Percentiles rank a stretch among this genome's conserved stretches.
These are phyloP conservation scores for Papiliotrema terrestris DNA, from an alignment of 1,284 basidiomycete genomes.

Conservation along the genomic window DNA sequence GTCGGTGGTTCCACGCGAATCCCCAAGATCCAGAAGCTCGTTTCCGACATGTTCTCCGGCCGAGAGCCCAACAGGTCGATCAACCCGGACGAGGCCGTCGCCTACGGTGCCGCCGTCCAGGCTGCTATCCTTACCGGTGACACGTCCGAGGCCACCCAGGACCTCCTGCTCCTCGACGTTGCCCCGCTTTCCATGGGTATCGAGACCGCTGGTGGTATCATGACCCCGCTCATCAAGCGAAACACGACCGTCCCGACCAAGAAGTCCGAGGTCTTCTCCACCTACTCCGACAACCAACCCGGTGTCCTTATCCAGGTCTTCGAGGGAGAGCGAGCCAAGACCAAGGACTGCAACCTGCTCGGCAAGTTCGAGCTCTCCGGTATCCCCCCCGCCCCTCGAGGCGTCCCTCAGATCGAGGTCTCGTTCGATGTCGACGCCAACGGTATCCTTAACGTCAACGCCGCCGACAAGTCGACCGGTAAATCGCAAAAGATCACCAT, in stretches of 20 bases:
- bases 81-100: constrained; percentile 99
- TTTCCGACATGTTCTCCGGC: constrained; percentile 98
- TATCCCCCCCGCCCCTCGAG: constrained; percentile 96
- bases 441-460: constrained; percentile 90
- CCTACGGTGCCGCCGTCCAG: constrained; percentile 98
- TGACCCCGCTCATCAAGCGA: constrained; percentile 85
- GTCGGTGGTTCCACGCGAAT: constrained; percentile 99
- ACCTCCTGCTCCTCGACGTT: constrained; percentile 95
- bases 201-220: constrained; percentile 98
- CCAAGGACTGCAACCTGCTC: constrained; percentile 99
- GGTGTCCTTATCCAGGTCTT: constrained; percentile 98
- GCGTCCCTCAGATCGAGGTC: constrained; percentile 97
- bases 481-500: constrained; percentile 83
- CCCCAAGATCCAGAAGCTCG: constrained; percentile 94
- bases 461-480: constrained; percentile 95
- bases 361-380: constrained; percentile 98
- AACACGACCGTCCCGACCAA: constrained; percentile 99
- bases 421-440: constrained; percentile 99
- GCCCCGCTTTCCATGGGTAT: constrained; percentile 93
- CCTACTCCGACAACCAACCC: constrained; percentile 98
- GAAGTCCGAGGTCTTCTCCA: constrained; percentile 99
- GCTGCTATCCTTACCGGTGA: constrained; percentile 97
- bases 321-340: constrained; percentile 98
- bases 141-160: constrained; percentile 96
- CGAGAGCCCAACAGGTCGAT: constrained; percentile 94